Conservation (phyloP, 1,139 yeast genomes). For the Candida freyschussii region DNA sequence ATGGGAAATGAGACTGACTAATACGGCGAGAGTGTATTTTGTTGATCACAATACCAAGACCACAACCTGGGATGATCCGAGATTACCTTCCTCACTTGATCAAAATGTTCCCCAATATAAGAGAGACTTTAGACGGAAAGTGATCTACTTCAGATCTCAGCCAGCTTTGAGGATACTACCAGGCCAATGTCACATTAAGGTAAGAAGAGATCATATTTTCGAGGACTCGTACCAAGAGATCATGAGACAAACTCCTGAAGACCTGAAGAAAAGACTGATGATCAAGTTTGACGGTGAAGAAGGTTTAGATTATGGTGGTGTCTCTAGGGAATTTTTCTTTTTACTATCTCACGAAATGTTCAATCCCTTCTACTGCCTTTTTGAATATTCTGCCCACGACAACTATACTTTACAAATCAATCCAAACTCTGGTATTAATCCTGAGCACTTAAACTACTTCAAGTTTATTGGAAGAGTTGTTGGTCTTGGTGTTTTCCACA, state of each 20-base stretch:
- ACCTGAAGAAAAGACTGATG: conserved; percentile 94
- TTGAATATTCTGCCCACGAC: conserved; percentile 96
- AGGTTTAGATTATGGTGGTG: conserved; percentile 99
- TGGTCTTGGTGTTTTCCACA: conserved; percentile 96
- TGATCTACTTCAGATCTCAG: conserved; percentile 95
- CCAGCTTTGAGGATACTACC: conserved; percentile 96
- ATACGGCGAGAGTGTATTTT: conserved; percentile 95
- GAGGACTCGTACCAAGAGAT: conserved; percentile 98
- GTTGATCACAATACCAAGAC: conserved; percentile 99
- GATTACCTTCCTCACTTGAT: conserved; percentile 93
- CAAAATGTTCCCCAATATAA: conserved; percentile 99
- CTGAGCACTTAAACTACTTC: conserved; percentile 96
- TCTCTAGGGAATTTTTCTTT: conserved; percentile 95
- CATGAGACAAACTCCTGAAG: conserved; percentile 98
- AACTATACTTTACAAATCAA: conserved; percentile 96
- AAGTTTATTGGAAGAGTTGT: conserved; percentile 98
- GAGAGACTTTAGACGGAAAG: conserved; percentile 97
- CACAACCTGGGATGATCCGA: conserved; percentile 99
- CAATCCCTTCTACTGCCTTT: conserved; percentile 94
- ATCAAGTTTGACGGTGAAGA: conserved; percentile 98
- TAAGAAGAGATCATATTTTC: conserved; percentile 91
- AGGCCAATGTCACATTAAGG: conserved; percentile 98
- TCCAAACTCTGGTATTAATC: conserved; percentile 96
- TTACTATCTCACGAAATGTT: conserved; percentile 96
- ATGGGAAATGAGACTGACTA: conserved; percentile 99